Conservation (phyloP, 805 yeast species). For the Saccharomycopsis capsularis region DNA sequence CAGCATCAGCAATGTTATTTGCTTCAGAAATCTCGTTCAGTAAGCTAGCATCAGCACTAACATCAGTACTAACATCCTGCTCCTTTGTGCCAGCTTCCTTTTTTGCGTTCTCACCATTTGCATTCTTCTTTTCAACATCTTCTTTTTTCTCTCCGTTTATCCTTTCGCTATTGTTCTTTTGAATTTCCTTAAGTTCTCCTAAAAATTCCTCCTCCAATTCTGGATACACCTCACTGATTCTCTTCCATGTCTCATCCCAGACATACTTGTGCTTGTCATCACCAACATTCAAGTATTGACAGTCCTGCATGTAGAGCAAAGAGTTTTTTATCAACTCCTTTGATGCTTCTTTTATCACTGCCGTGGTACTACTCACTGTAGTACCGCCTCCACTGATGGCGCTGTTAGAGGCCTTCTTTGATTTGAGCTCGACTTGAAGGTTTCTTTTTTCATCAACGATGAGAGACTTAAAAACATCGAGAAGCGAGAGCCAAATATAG, state of each 20-base stretch:
- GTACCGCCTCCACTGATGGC: no score
- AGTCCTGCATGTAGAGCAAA: slow-evolving; percentile 15
- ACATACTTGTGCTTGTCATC: slow-evolving; percentile 9
- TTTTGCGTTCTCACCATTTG: not conserved
- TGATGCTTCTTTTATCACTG: slow-evolving; percentile 15
- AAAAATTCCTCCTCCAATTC: slow-evolving; percentile 10
- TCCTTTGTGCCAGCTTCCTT: not conserved
- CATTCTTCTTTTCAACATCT: not conserved
- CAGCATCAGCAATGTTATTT: no score
- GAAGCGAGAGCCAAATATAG: slow-evolving; percentile 19
- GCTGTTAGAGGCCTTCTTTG: slow-evolving; percentile 4
- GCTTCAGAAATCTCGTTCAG: no score
- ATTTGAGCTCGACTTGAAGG: slow-evolving; percentile 8
- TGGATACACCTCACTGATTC: slow-evolving; percentile 13
- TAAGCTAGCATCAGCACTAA: not conserved
- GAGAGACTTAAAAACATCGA: slow-evolving; percentile 18
- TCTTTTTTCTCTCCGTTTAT: not conserved
- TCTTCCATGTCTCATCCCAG: slow-evolving; percentile 19
- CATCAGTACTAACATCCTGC: not conserved
- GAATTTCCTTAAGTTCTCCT: slow-evolving; percentile 5
- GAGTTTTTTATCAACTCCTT: slow-evolving; percentile 20
- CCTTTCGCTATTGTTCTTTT: not conserved
- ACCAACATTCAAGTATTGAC: slow-evolving; percentile 12
- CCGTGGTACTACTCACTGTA: no score
- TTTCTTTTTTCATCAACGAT: slow-evolving; percentile 17